Base-by-base conservation (phyloP, 208 protist species). In the Trypanosoma melophagium region DNA sequence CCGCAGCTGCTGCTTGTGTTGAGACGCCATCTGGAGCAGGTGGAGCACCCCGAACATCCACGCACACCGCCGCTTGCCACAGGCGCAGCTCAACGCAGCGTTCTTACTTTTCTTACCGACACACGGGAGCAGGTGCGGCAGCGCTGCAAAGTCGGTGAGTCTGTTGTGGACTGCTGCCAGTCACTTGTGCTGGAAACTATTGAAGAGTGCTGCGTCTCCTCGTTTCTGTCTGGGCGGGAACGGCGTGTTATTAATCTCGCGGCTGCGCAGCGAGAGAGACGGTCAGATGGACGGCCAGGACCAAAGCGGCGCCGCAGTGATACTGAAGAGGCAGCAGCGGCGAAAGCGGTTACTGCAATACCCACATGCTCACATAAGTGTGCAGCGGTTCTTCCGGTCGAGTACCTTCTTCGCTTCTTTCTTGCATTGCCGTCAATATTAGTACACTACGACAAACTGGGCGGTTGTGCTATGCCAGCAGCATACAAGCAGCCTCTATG, bases 321-420 rank as follows among this genome's bases (percentile, higher is more conserved):
- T 54, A 40, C 25, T 56, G 28, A 77, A 61, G 53, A 80, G 67
- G 35, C 62, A 70, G 3, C 69, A 71, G 17, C 50, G 71, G 9
- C 47, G 17, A 19, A 4, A 14, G 77, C 56, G 21, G 76, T 74
- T n/a, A 54, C 1, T 9, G 25, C 54, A n/a, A 16, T 45, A 12
- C 57, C 14, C 25, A 53, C 64, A 31, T 51, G 71, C 0, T 54
- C 52, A 41, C 54, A 59, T 24, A 78, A 86, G 19, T 89, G 83
- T 71, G 76, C 77, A 21, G 77, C 73, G 1, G 85, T 93, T 17
- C 56, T 95, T 45, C 78, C 86, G 17, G 54, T 92, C 12, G 86
- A 95, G 74, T 95, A 95, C 40, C 71, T 95, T 9, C 74, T 95
- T 47, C 77, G 89, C 8, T 77, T 93, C 13, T 90, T 88, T 57